phyloP scores from a whole-genome alignment of 2,329 filamentous ascomycete genomes.

The Colletotrichum higginsianum region DNA sequence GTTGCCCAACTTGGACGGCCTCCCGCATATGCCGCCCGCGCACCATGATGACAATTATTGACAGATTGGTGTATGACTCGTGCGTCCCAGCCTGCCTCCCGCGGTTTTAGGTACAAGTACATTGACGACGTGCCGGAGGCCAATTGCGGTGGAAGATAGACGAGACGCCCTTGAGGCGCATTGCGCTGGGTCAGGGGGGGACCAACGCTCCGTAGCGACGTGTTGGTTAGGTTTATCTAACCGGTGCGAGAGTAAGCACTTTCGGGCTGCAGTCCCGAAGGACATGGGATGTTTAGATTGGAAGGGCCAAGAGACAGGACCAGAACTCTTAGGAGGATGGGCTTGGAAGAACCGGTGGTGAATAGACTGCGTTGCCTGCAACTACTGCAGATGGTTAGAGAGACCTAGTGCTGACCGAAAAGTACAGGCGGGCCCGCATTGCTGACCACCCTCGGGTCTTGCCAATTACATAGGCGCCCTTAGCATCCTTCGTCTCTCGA shows the following conservation, averaged over 20 bases:
- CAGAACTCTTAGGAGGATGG: not conserved
- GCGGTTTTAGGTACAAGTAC: not conserved
- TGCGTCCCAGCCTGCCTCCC: not conserved
- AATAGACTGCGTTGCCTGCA: no score
- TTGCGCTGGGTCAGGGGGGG: not conserved
- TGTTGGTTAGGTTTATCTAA: not conserved
- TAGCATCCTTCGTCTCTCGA: no score
- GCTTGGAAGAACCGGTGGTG: not conserved
- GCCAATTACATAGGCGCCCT: no score
- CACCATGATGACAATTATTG: no score
- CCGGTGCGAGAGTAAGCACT: not conserved
- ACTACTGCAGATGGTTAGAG: not conserved
- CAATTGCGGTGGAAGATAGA: not conserved
- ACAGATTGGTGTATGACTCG: not conserved
- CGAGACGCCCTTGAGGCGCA: not conserved
- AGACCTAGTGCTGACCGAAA: not conserved
- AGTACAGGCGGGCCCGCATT: not conserved
- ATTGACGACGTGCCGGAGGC: not conserved
- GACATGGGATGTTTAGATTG: not conserved
- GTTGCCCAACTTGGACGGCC: no score
- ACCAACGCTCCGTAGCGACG: not conserved
- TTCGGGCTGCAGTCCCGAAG: not conserved
- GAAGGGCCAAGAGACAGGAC: not conserved
- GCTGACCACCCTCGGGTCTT: no score
- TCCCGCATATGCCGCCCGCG: no score